Conservation (phyloP, 352 stramenopile species). For the Plasmopara muralis region DNA sequence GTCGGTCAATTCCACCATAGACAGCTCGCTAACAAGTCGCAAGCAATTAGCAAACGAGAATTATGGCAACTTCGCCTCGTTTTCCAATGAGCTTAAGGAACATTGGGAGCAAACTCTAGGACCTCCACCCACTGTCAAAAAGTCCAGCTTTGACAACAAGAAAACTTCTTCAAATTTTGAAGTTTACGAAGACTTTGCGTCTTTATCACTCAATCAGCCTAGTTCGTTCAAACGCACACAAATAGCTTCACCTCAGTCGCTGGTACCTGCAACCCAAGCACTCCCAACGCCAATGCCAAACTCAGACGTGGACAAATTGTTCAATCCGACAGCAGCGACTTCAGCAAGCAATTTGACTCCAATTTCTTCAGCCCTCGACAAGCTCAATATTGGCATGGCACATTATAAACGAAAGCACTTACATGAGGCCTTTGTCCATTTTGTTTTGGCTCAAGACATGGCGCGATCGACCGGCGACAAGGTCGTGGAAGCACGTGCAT, state of each 20-base stretch:
- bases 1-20: neutral
- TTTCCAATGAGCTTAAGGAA: conserved; percentile 12
- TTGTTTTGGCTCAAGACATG: conserved; percentile 56
- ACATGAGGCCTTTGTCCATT: conserved; percentile 54
- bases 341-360: conserved; percentile 10
- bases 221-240: neutral
- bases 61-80: conserved; percentile 24
- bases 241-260: conserved; percentile 1
- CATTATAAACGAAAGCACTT: conserved; percentile 66
- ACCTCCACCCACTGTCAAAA: conserved; percentile 7
- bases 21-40: too few relatives aligned
- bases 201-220: conserved; percentile 13
- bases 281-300: conserved; percentile 7
- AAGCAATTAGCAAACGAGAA: conserved; percentile 2
- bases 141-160: conserved; percentile 8
- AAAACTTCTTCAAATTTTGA: conserved; percentile 3
- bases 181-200: conserved; percentile 34
- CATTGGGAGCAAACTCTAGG: conserved; percentile 19
- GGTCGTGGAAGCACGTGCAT: conserved; percentile 63
- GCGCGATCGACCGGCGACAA: conserved; percentile 37
- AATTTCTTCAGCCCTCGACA: conserved; percentile 43
- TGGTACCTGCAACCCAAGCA: neutral
- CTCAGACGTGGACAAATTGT: conserved; percentile 22
- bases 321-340: conserved; percentile 8
- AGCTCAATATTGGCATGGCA: conserved; percentile 70